These are phyloP conservation scores for Fabrea salina DNA, from an alignment of 169 alveolate species.

Conservation along the genomic window DNA sequence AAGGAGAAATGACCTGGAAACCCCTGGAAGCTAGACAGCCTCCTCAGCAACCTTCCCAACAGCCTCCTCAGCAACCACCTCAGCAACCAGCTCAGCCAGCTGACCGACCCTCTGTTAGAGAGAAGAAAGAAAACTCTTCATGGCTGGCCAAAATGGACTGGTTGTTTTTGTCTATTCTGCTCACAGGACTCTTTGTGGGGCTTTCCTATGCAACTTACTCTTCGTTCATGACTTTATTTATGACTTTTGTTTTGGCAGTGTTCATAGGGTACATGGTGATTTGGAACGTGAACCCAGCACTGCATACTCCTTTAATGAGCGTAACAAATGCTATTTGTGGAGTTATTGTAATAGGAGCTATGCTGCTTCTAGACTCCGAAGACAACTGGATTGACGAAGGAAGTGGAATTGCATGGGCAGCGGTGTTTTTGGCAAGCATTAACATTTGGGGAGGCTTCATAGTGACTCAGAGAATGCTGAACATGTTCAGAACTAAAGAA, in stretches of 20 bases:
- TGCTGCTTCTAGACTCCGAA: constrained; percentile 60
- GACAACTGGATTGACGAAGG: constrained; percentile 31
- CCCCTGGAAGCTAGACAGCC: constrained; percentile 40
- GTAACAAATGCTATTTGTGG: constrained; percentile 92
- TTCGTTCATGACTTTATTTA: constrained; percentile 36
- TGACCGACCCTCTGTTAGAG: neutral
- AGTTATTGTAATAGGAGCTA: constrained; percentile 83
- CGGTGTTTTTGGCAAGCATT: constrained; percentile 59
- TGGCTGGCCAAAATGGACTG: constrained; percentile 26
- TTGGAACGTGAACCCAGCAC: constrained; percentile 91
- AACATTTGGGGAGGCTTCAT: constrained; percentile 89
- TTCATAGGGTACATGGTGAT: constrained; percentile 84
- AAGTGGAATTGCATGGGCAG: constrained; percentile 44
- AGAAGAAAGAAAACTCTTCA: constrained; percentile 40
- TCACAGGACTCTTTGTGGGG: constrained; percentile 39
- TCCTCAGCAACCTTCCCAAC: neutral
- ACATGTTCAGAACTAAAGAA: constrained; percentile 88
- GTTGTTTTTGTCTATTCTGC: constrained; percentile 23
- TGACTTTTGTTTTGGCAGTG: constrained; percentile 74
- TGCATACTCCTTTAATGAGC: constrained; percentile 91
- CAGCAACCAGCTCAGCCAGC: neutral
- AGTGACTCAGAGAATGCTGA: constrained; percentile 92
- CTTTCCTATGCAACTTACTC: constrained; percentile 41
- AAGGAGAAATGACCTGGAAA: constrained; percentile 53
- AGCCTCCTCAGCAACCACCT: neutral